These are phyloP conservation scores for Colletotrichum caudatum DNA, from an alignment of 2,329 filamentous ascomycete genomes.

Conservation along the genomic window DNA sequence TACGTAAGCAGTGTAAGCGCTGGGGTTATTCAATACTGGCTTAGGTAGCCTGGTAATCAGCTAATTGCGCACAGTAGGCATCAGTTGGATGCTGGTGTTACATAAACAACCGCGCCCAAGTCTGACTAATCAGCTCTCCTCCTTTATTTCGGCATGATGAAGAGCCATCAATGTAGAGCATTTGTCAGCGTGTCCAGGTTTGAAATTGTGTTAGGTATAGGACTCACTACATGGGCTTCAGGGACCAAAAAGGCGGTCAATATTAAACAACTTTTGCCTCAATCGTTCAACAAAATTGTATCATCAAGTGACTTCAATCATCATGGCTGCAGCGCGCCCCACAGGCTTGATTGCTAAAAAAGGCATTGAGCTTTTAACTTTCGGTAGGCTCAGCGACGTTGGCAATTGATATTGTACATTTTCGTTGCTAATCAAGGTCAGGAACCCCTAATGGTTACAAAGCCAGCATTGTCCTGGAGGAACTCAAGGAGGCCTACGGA, in stretches of 20 bases:
- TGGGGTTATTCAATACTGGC: no score
- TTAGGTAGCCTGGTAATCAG: no score
- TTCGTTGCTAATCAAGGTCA: conserved; percentile 37
- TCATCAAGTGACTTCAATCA: not conserved
- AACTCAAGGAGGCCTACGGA: conserved; percentile 74
- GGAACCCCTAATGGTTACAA: conserved; percentile 69
- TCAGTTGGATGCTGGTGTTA: not conserved
- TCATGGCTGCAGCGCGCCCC: conserved; percentile 42
- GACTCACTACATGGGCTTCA: not conserved
- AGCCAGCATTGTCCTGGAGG: conserved; percentile 71
- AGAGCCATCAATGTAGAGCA: not conserved
- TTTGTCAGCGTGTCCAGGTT: conserved; percentile 1
- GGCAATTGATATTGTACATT: conserved; percentile 29
- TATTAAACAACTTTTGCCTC: not conserved
- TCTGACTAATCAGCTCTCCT: not conserved
- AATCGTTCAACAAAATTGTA: not conserved
- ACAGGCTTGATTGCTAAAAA: conserved; percentile 71
- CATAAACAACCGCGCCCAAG: not conserved
- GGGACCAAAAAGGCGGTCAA: not conserved
- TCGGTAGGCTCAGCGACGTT: conserved; percentile 48
- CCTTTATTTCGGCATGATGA: not conserved
- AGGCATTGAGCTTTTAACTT: conserved; percentile 74
- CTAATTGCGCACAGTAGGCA: not conserved
- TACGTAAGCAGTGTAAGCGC: no score
- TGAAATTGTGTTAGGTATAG: not conserved